Percentiles rank a stretch among this genome's conserved stretches.
Conservation (phyloP, 2,329 filamentous ascomycete genomes). For the Paraphaeosphaeria sporulosa region DNA sequence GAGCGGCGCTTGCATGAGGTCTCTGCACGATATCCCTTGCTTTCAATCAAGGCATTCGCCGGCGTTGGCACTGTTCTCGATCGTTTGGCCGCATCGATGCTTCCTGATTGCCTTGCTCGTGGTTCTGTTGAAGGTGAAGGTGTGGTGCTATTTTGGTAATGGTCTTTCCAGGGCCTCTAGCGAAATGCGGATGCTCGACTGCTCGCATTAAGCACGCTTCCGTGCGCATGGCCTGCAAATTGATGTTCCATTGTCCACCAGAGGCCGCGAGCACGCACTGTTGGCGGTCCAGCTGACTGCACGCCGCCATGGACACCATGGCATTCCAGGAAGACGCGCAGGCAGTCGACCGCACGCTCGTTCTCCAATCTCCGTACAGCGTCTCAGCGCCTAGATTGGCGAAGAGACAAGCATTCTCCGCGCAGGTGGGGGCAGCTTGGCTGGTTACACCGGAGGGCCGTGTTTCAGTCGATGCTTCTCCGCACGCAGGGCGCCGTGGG, state of each 20-base stretch:
- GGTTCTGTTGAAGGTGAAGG: no score
- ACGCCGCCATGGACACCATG: neutral
- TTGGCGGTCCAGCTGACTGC: neutral
- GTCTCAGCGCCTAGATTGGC: neutral
- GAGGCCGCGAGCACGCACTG: neutral
- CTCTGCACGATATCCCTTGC: constrained; percentile 23
- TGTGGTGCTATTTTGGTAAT: neutral
- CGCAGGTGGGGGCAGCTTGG: constrained; percentile 20
- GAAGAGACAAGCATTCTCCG: constrained; percentile 24
- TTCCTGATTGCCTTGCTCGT: neutral
- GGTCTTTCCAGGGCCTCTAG: neutral
- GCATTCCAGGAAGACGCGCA: constrained; percentile 3
- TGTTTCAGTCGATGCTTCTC: constrained; percentile 8
- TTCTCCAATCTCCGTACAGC: constrained; percentile 7
- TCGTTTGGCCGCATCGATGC: neutral
- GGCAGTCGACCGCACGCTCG: constrained; percentile 14
- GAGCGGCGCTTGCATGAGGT: constrained; percentile 23
- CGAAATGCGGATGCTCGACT: neutral
- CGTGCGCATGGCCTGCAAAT: no score
- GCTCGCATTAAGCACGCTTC: no score
- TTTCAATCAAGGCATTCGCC: constrained; percentile 14
- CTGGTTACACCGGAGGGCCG: constrained; percentile 32
- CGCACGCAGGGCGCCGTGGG: neutral
- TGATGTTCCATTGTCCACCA: neutral
- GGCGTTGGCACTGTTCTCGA: neutral